These are phyloP conservation scores for Podaxis sp. DNA, from an alignment of 768 basidiomycete species.

Conservation along the genomic window DNA sequence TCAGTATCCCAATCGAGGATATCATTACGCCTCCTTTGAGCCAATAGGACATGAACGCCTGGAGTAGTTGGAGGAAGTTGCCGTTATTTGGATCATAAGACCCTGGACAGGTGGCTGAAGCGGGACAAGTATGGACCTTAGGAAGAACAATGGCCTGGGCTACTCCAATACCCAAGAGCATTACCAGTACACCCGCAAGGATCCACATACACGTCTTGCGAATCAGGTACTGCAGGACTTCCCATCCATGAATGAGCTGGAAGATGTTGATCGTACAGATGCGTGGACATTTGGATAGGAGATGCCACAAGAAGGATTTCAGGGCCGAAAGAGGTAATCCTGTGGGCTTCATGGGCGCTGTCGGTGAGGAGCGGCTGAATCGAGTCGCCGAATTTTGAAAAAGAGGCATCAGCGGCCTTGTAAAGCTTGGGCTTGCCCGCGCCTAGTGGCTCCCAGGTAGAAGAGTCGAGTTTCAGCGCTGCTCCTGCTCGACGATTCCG, in stretches of 20 bases:
- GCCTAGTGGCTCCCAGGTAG: not conserved
- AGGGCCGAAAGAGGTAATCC: not conserved
- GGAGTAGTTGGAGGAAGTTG: conserved; percentile 16
- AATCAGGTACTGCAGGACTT: not conserved
- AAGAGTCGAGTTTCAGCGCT: not conserved
- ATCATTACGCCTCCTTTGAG: conserved; percentile 16
- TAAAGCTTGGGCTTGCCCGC: not conserved
- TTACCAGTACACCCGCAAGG: conserved; percentile 8
- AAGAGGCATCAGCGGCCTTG: not conserved
- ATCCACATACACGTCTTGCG: conserved; percentile 9
- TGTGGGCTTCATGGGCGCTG: not conserved
- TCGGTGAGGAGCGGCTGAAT: not conserved
- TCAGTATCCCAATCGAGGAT: conserved; percentile 12
- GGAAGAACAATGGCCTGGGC: conserved; percentile 12
- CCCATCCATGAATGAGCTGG: not conserved
- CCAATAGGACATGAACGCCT: conserved; percentile 19
- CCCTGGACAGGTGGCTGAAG: conserved; percentile 6
- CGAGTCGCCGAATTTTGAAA: not conserved
- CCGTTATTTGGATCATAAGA: conserved; percentile 16
- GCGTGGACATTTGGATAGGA: not conserved
- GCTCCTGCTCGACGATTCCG: not conserved
- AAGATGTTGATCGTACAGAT: not conserved
- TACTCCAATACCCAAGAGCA: conserved; percentile 17
- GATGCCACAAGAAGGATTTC: not conserved
- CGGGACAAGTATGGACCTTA: conserved; percentile 14